Conservation (phyloP, 352 stramenopile species). For the Globisporangium echinulatum region DNA sequence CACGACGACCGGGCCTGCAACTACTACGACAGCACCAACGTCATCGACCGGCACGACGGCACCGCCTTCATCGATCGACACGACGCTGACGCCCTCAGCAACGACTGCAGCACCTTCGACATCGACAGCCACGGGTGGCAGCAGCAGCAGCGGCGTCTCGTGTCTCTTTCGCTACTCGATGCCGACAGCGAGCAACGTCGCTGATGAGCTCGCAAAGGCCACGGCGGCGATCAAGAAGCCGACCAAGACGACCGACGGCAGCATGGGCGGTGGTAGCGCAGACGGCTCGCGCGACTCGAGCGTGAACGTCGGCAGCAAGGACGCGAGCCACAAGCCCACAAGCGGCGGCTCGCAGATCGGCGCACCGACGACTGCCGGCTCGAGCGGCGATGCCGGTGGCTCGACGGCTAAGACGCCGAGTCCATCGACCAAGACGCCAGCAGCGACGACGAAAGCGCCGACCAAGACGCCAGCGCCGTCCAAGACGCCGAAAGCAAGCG, state of each 20-base stretch:
- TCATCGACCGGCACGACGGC: slow-evolving; percentile 5
- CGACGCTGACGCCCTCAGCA: not conserved
- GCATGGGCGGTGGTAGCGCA: slow-evolving; percentile 9
- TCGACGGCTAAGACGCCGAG: slow-evolving; percentile 19
- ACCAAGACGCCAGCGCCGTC: slow-evolving; percentile 7
- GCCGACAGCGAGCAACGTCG: slow-evolving; percentile 42
- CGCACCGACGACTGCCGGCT: slow-evolving; percentile 2
- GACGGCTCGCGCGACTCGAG: slow-evolving; percentile 11
- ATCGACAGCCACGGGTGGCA: slow-evolving; percentile 8
- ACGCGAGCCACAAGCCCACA: slow-evolving; percentile 1
- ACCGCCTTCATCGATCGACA: slow-evolving; percentile 6
- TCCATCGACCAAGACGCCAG: slow-evolving; percentile 19
- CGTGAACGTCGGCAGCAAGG: slow-evolving; percentile 12
- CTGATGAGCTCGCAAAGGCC: slow-evolving; percentile 21
- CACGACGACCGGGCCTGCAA: slow-evolving; percentile 4
- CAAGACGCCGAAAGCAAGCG: slow-evolving; percentile 1
- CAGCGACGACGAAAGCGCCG: slow-evolving; percentile 20
- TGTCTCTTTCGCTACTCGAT: slow-evolving; percentile 52
- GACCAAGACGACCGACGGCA: slow-evolving; percentile 8
- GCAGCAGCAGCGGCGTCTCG: slow-evolving; percentile 16
- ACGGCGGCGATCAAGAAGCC: slow-evolving; percentile 1
- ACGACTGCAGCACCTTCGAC: slow-evolving; percentile 1
- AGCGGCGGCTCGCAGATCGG: slow-evolving; percentile 2
- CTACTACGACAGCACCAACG: slow-evolving; percentile 5
- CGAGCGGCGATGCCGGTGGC: slow-evolving; percentile 6